These are phyloP conservation scores for Diphasiastrum complanatum DNA, from an alignment of 83 land plant genomes.

Conservation along the genomic window DNA sequence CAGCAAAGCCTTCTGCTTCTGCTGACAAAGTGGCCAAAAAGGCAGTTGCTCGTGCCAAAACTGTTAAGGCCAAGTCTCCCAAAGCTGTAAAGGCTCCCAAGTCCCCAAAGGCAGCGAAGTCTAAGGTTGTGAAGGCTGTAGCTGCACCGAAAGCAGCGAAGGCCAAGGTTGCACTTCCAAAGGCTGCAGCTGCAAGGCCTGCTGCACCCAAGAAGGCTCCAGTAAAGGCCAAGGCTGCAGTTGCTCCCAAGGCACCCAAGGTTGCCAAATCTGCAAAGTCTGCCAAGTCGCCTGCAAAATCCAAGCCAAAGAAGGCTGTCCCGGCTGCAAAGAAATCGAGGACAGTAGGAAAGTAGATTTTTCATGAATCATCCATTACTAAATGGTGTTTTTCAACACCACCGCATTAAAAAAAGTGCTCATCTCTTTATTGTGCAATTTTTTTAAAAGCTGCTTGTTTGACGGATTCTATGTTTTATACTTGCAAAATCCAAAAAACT, in stretches of 20 bases:
- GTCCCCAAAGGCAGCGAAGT: no score
- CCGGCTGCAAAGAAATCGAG: conserved; percentile 48
- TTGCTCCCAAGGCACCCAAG: background rate
- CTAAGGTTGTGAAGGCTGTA: no score
- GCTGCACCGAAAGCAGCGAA: no score
- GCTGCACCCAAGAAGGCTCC: no score
- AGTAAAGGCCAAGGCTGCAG: conserved; percentile 5
- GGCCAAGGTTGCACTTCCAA: conserved; percentile 12
- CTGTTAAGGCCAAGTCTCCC: no score
- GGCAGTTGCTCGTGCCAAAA: conserved; percentile 18
- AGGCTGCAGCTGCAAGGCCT: no score
- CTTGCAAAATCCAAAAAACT: no score
- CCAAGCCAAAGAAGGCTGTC: conserved; percentile 17
- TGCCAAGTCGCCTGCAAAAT: conserved; percentile 7
- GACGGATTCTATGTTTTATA: no score
- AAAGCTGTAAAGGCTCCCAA: no score
- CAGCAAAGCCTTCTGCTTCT: conserved; percentile 11
- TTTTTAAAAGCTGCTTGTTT: no score
- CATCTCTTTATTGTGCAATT: no score
- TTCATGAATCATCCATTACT: background rate
- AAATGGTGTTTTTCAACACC: conserved; percentile 23
- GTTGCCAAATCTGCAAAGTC: conserved; percentile 18
- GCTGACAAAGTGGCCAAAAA: conserved; percentile 11
- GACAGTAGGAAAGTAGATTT: conserved; percentile 37
- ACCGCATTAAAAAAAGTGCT: no score